Base-by-base conservation (phyloP, 164 flowering plant species). In the Pachysandra terminalis region DNA sequence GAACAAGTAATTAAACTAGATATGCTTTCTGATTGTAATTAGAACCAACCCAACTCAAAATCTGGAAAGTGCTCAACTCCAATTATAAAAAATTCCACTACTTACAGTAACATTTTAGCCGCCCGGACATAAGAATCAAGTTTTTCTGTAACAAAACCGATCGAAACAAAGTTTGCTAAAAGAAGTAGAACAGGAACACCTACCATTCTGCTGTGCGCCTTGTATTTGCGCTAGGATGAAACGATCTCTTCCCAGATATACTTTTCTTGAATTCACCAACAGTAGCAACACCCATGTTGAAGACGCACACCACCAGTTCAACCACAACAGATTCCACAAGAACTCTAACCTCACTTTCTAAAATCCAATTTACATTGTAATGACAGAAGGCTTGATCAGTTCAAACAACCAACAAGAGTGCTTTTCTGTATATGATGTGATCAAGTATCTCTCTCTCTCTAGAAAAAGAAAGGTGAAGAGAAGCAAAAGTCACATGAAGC, bases 171-270 rank as follows among this genome's bases (percentile, higher is more conserved):
- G 51, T 3, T 15, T 45, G 16, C 17, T 10, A 5, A 15, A 5
- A 15, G 19, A 57, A 54, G 55, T 51, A 45, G 32, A 60, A 40
- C 24, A 56, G 40, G 19, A 41, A 68, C 1, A 13, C 7, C 1
- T 87, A 93, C 98, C 98, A 94, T 80, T 91, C 96, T 48, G 87
- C 78, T 71, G 87, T 79, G 66, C 84, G 95, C 63, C 90, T 84
- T 16, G 88, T 73, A 61, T 90, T 90, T 2, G 95, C 80, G 68
- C 83, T 83, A 0, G 91, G 91, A 40, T 93, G 86, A 79, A 88
- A 87, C 0, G 83, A 61, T 61, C 93, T 84, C 85, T 88, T 91
- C 69, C 93, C 96, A 9, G 96, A 87, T 17, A 93, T 80, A 67
- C 87, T 88, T 17, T 95, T 84, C 84, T 94, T 91, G 82, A 90